These are phyloP conservation scores for Naganishia randhawae DNA, from an alignment of 768 basidiomycete genomes.

Conservation along the genomic window DNA sequence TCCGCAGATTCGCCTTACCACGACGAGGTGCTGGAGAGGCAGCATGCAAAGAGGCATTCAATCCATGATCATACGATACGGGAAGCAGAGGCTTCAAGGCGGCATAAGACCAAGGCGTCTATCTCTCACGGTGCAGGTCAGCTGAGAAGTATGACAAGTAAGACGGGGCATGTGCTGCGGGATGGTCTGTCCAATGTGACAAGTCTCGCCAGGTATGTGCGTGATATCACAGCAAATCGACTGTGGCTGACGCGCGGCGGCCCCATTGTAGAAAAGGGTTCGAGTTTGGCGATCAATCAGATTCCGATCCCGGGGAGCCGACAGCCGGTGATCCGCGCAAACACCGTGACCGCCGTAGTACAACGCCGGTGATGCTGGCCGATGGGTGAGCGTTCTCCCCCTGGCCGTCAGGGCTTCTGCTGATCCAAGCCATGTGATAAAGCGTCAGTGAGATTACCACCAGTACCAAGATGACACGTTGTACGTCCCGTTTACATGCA, in stretches of 20 bases:
- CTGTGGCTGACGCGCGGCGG: background rate
- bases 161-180: conserved; percentile 27
- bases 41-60: conserved; percentile 6
- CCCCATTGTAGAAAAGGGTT: background rate
- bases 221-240: background rate
- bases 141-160: conserved; percentile 22
- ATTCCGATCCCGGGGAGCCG: background rate
- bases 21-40: background rate
- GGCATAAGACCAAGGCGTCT: conserved; percentile 15
- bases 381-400: conserved; percentile 1
- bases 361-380: background rate
- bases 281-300: conserved; percentile 9
- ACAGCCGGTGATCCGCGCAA: background rate
- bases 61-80: background rate
- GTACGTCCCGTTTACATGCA: background rate
- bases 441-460: background rate
- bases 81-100: conserved; percentile 7
- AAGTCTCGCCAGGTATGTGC: conserved; percentile 25
- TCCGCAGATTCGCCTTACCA: conserved; percentile 1
- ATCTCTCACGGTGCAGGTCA: conserved; percentile 4
- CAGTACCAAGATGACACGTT: background rate
- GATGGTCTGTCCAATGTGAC: conserved; percentile 21
- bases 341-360: background rate
- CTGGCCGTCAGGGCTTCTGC: background rate
- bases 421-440: background rate